A percentile compares a stretch with the other conserved stretches of the same genome.
These are phyloP conservation scores for Alternaria arborescens DNA, from an alignment of 2,329 filamentous ascomycete species.

Conservation along the genomic window DNA sequence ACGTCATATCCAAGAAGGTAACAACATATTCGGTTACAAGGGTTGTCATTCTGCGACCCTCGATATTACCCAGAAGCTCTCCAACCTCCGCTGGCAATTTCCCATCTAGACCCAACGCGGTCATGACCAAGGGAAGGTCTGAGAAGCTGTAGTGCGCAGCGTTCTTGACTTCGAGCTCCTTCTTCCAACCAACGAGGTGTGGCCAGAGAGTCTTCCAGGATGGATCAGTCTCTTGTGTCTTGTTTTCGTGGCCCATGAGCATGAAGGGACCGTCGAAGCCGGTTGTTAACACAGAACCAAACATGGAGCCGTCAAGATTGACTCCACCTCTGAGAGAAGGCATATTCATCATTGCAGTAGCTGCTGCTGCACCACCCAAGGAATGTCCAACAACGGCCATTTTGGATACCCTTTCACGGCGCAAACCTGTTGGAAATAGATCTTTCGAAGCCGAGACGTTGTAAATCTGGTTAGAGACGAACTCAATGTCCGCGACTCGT, in stretches of 20 bases:
- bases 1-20: slow-evolving; percentile 31
- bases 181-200: slow-evolving; percentile 36
- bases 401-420: background rate
- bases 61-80: slow-evolving; percentile 32
- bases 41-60: slow-evolving; percentile 31
- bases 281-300: slow-evolving; percentile 25
- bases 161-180: slow-evolving; percentile 35
- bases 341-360: slow-evolving; percentile 22
- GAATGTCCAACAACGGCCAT: slow-evolving; percentile 48
- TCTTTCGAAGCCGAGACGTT: slow-evolving; percentile 19
- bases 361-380: slow-evolving; percentile 47
- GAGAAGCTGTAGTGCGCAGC: slow-evolving; percentile 42
- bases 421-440: background rate
- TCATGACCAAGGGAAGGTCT: slow-evolving; percentile 31
- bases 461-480: slow-evolving; percentile 29
- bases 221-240: slow-evolving; percentile 39
- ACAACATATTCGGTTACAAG: slow-evolving; percentile 31
- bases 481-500: slow-evolving; percentile 35
- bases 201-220: slow-evolving; percentile 39
- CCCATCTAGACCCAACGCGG: slow-evolving; percentile 26
- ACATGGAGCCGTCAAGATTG: slow-evolving; percentile 50
- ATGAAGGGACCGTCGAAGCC: slow-evolving; percentile 32
- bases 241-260: slow-evolving; percentile 40
- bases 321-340: slow-evolving; percentile 37
- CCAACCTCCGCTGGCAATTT: slow-evolving; percentile 26